A percentile compares a stretch with the other conserved stretches of the same genome.
phyloP scores from a whole-genome alignment of 805 yeast species.

The Candida ipomoeae region DNA sequence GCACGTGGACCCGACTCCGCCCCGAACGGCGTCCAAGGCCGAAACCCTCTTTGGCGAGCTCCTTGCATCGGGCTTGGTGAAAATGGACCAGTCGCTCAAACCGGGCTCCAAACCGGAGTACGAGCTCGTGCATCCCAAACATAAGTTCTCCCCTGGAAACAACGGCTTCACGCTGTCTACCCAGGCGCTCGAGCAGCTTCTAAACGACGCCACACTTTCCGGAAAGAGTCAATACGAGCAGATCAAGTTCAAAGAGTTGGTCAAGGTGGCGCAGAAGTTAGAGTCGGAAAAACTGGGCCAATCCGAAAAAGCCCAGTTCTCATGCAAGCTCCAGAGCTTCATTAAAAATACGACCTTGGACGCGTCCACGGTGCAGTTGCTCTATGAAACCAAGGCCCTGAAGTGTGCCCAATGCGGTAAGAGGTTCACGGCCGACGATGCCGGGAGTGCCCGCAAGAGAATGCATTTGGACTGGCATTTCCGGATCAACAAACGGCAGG shows the following conservation, averaged over 20 bases:
- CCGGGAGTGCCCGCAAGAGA: constrained; percentile 50
- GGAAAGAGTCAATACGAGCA: constrained; percentile 30
- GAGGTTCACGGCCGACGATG: constrained; percentile 61
- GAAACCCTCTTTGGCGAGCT: constrained; percentile 32
- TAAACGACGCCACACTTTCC: constrained; percentile 12
- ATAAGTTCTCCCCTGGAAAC: constrained; percentile 21
- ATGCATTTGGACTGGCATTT: constrained; percentile 95
- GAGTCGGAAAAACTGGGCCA: background rate
- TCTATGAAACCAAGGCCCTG: constrained; percentile 61
- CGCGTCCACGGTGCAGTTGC: constrained; percentile 28
- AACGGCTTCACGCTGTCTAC: constrained; percentile 9
- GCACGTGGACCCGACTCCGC: constrained; percentile 8
- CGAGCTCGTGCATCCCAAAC: constrained; percentile 28
- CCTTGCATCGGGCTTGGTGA: constrained; percentile 35
- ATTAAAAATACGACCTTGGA: constrained; percentile 35
- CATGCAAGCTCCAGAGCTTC: constrained; percentile 30
- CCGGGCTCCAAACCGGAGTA: constrained; percentile 36
- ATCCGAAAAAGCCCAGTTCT: background rate
- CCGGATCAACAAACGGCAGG: constrained; percentile 74
- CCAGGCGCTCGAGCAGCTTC: constrained; percentile 14
- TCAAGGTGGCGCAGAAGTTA: constrained; percentile 21
- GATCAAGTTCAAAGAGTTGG: constrained; percentile 29
- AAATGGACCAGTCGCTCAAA: constrained; percentile 37
- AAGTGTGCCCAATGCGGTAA: constrained; percentile 91
- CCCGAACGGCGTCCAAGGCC: constrained; percentile 17